Evolutionary conservation across 495 filamentous ascomycete genomes (phyloP).

Genomic region (Cenococcum geophilum): DNA sequence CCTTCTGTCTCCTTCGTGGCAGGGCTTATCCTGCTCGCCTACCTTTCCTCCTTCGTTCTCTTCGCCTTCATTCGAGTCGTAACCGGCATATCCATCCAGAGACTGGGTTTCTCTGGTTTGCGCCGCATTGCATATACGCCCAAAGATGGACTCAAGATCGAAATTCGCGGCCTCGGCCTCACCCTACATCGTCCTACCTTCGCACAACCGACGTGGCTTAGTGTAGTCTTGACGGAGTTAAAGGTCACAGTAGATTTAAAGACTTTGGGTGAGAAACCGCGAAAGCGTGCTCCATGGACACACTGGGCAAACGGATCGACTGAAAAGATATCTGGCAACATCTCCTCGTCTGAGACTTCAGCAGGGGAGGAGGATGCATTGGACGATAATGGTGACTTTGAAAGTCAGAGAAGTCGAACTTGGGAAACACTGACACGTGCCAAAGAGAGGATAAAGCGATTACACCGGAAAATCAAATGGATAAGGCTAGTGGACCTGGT

Average conservation of each 20-base stretch:
- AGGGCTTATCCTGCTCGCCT: conserved; percentile 74
- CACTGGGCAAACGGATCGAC: conserved; percentile 27
- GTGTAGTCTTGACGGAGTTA: conserved; percentile 76
- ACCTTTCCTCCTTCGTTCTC: conserved; percentile 84
- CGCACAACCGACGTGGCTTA: conserved; percentile 94
- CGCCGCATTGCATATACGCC: conserved; percentile 83
- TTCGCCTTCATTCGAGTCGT: conserved; percentile 89
- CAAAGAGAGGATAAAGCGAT: conserved; percentile 76
- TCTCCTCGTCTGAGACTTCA: conserved; percentile 9
- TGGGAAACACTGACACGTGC: conserved; percentile 70
- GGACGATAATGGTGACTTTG: conserved; percentile 26
- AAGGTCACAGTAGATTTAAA: conserved; percentile 75
- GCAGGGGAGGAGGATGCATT: conserved; percentile 18
- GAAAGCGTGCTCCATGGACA: conserved; percentile 19
- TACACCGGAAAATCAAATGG: conserved; percentile 85
- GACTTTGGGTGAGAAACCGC: conserved; percentile 41
- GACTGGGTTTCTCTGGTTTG: conserved; percentile 84
- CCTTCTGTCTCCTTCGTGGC: conserved; percentile 73
- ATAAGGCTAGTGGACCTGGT: conserved; percentile 83
- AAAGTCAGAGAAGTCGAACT: conserved; percentile 54
- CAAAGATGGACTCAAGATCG: conserved; percentile 77
- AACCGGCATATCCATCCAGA: conserved; percentile 93
- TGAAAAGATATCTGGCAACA: conserved; percentile 19
- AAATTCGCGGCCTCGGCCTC: conserved; percentile 82
- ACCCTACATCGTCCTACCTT: conserved; percentile 89